Conservation (phyloP, 2,329 filamentous ascomycete genomes). For the Penicillium sp. region DNA sequence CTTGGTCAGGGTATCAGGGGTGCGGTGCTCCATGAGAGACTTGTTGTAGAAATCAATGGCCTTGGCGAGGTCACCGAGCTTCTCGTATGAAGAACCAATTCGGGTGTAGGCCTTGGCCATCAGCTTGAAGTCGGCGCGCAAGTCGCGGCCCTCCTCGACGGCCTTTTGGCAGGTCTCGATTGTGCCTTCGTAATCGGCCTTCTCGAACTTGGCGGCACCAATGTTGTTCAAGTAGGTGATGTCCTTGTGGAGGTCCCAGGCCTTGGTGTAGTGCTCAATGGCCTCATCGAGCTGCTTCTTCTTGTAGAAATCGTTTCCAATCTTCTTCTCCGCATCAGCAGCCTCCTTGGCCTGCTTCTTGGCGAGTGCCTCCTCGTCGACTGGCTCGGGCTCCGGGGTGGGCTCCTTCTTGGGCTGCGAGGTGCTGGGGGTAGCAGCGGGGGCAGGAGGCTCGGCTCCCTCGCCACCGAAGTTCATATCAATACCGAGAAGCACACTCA, state of each 20-base stretch:
- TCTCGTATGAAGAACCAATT: constrained; percentile 92
- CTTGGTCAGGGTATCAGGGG: constrained; percentile 89
- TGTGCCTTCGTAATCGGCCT: constrained; percentile 85
- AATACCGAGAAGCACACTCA: constrained; percentile 89
- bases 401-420: constrained; percentile 57
- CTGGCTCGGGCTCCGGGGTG: constrained; percentile 62
- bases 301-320: constrained; percentile 96
- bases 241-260: constrained; percentile 92
- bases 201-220: constrained; percentile 90
- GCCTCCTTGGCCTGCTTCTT: constrained; percentile 90
- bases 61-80: constrained; percentile 72
- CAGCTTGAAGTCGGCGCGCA: constrained; percentile 95
- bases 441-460: constrained; percentile 62
- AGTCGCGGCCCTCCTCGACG: constrained; percentile 81
- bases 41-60: constrained; percentile 90
- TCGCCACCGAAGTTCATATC: constrained; percentile 74
- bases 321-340: constrained; percentile 89
- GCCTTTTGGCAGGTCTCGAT: constrained; percentile 87
- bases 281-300: constrained; percentile 95
- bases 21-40: constrained; percentile 94
- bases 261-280: constrained; percentile 90
- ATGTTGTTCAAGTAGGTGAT: constrained; percentile 98
- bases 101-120: constrained; percentile 96
- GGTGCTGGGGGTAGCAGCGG: constrained; percentile 60
- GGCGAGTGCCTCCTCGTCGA: constrained; percentile 79